phyloP scores from a whole-genome alignment of 805 yeast species.

The Pichia nanzhaoensis region DNA sequence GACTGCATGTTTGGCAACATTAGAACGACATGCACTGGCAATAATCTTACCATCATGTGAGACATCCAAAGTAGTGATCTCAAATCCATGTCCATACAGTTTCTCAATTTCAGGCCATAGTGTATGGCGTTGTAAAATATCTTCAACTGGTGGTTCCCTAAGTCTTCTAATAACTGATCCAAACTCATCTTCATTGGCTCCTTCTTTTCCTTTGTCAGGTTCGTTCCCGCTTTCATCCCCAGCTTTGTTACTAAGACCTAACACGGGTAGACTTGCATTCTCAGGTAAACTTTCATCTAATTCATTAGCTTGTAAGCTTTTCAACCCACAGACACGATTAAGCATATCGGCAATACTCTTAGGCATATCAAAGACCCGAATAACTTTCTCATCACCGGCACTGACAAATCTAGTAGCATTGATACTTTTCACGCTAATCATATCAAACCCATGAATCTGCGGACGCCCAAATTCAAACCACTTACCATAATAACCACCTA shows the following conservation, averaged over 20 bases:
- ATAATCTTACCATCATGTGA: conserved; percentile 56
- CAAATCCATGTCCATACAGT: conserved; percentile 96
- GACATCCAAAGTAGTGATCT: conserved; percentile 70
- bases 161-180: conserved; percentile 36
- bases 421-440: conserved; percentile 70
- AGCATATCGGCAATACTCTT: conserved; percentile 63
- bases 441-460: conserved; percentile 96
- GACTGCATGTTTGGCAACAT: conserved; percentile 77
- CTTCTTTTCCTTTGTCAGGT: too few relatives aligned
- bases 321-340: conserved; percentile 31
- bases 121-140: conserved; percentile 83
- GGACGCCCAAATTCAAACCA: conserved; percentile 97
- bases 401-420: conserved; percentile 64
- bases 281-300: conserved; percentile 43
- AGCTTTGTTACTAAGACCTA: conserved; percentile 91
- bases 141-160: conserved; percentile 73
- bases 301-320: conserved; percentile 10
- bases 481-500: conserved; percentile 33
- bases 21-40: conserved; percentile 91
- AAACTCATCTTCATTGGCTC: too few relatives aligned
- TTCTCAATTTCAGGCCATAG: conserved; percentile 95
- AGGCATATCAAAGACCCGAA: conserved; percentile 87
- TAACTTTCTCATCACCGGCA: conserved; percentile 92
- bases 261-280: conserved; percentile 84
- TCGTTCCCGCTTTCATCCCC: conserved; percentile 28